Base-by-base conservation (phyloP, 352 stramenopile genomes). In the Pythium phragmitis region DNA sequence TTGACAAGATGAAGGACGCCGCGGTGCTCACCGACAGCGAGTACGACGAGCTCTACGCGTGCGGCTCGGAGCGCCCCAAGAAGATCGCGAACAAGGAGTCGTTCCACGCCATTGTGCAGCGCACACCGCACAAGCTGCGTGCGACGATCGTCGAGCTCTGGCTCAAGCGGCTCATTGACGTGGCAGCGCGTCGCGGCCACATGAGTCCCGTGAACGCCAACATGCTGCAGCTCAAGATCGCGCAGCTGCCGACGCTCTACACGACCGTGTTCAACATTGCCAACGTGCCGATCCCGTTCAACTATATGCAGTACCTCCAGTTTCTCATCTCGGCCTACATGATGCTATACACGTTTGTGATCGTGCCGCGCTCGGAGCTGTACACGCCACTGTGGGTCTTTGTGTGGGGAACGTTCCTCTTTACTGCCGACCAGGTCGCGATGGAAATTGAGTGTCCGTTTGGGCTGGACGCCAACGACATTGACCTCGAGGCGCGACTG, bases 381-480 rank as follows among this genome's bases (percentile, higher is more conserved):
- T 91, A 87, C 60, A 91, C 85, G 7, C 85, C 85, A 4, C 33
- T 94, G 7, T 92, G 85, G 81, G 83, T 94, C 9, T 91, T 92
- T 36, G 61, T 82, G 51, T 94, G 85, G 85, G 82, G 82, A 7
- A 80, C 85, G 17, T 90, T 94, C 65, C 70, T 94, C 16, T 91
- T 94, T 68, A 90, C 87, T 54, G 82, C 82, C 1, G 85, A 94
- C 49, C 80, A 94, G 63, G 77, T 94, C 8, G 83, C 85, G 0
- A 89, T 89, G 77, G 82, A 94, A 60, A 94, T 94, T 53, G 85
- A 94, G 65, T 90, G 82, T 33, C 85, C 85, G 2, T 92, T 94
- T 57, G 85, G 85, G 1, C 54, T 90, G 13, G 85, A 94, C 26
- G 76, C 80, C 26, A 94, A 94, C 55, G 82, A 94, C 58, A 92